Base-by-base conservation (phyloP, 768 basidiomycete species). In the Agrocybe praecox region DNA sequence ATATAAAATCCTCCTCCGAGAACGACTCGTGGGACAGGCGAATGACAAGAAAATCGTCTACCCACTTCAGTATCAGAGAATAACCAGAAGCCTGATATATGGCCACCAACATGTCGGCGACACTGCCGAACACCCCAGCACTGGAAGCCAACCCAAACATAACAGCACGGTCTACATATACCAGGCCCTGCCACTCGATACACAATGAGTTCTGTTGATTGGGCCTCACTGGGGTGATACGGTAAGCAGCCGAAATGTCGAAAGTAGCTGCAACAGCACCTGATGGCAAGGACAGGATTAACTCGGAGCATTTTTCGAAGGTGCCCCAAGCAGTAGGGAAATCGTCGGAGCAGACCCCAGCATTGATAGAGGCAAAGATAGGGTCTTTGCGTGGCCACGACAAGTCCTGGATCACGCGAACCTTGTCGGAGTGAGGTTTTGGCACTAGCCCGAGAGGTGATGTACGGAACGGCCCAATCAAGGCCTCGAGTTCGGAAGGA, bases 391-490 rank as follows among this genome's bases (percentile, higher is more conserved):
- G 18, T 2, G 70, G 71, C 49, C 52, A 72, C 1, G 72, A 76
- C 17, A 72, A 54, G 34, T 69, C 65, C 42, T 79, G 76, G 0
- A 79, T 63, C 0, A 78, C 40, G 0, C 65, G 62, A 10, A 72
- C 69, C 11, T 65, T 64, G 6, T 66, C 50, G 26, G 53, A 52
- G 7, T 40, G 34, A 0, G 60, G 64, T 52, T 80, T 81, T 0
- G 73, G 73, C 0, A 80, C 70, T 0, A 77, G 61, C 0, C 72
- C 72, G 0, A 82, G 62, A 0, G 79, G 81, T 0, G 76, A 75
- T 0, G 78, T 70, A 0, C 56, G 58, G 42, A 81, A 82, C 0
- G 70, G 72, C 0, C 80, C 77, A 26, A 81, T 79, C 9, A 73
- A 7, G 2, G 51, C 12, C 46, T 76, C 69, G 12, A 74, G 57